Percentiles rank a stretch among this genome's conserved stretches.
These are phyloP conservation scores for Pseudogymnoascus sp. DNA, from an alignment of 2,329 filamentous ascomycete genomes.

Conservation along the genomic window DNA sequence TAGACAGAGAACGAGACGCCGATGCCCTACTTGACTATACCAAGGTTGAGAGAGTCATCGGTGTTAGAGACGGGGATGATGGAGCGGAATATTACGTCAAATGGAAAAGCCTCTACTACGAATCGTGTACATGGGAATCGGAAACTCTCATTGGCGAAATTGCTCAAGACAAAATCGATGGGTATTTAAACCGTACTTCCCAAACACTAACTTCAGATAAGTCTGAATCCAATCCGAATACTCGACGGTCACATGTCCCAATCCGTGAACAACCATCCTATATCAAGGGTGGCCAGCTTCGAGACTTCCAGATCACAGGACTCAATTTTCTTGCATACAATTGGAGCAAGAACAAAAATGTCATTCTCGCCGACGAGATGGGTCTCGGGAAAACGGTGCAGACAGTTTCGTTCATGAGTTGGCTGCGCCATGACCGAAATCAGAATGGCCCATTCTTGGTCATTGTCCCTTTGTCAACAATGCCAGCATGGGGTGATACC, in stretches of 20 bases:
- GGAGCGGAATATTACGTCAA: conserved; percentile 82
- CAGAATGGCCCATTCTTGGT: conserved; percentile 96
- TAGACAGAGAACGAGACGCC: conserved; percentile 87
- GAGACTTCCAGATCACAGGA: conserved; percentile 88
- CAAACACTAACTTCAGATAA: conserved; percentile 75
- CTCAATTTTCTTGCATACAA: conserved; percentile 94
- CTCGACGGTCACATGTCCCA: conserved; percentile 64
- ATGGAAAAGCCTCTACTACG: conserved; percentile 92
- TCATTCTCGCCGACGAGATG: conserved; percentile 98
- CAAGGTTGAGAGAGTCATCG: conserved; percentile 87
- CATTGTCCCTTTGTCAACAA: conserved; percentile 93
- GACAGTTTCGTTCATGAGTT: conserved; percentile 93
- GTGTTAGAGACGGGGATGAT: conserved; percentile 68
- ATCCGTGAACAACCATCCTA: conserved; percentile 76
- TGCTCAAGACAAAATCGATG: conserved; percentile 84
- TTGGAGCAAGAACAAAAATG: conserved; percentile 89
- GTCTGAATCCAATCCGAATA: conserved; percentile 65
- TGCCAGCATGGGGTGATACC: conserved; percentile 96
- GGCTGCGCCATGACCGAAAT: conserved; percentile 79
- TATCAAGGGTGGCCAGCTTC: conserved; percentile 73
- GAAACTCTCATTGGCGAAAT: conserved; percentile 66
- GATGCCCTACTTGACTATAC: conserved; percentile 86
- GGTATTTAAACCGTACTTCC: conserved; percentile 75
- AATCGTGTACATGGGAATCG: conserved; percentile 89
- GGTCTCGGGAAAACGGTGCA: conserved; percentile 97